phyloP scores from a whole-genome alignment of 2,329 filamentous ascomycete genomes.

The Fusarium sp. region DNA sequence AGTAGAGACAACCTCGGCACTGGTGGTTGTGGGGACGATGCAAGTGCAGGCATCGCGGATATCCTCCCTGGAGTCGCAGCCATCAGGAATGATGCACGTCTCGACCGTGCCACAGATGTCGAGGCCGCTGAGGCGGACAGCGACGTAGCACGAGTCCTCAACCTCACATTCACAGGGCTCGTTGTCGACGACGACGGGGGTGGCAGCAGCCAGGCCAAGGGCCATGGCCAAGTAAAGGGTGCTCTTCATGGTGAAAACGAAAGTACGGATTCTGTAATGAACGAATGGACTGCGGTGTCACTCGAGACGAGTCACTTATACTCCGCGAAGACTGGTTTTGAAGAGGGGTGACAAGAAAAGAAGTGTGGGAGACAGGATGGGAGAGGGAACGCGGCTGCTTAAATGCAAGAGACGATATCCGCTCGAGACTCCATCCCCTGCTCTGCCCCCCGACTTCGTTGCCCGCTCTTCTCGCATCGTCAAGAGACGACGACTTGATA shows the following conservation, averaged over 20 bases:
- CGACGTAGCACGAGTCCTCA: conserved; percentile 13
- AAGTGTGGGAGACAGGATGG: conserved; percentile 8
- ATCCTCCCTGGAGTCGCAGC: background rate
- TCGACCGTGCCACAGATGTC: background rate
- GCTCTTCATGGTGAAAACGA: conserved; percentile 50
- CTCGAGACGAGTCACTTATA: conserved; percentile 40
- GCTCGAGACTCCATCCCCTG: conserved; percentile 9
- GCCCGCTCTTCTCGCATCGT: conserved; percentile 12
- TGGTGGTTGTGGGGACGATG: conserved; percentile 2
- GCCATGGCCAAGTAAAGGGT: conserved; percentile 46
- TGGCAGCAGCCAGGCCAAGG: conserved; percentile 44
- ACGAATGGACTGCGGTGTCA: conserved; percentile 46
- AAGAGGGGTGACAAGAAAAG: conserved; percentile 37
- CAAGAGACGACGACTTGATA: conserved; percentile 23
- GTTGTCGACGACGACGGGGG: fast-evolving
- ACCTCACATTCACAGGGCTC: conserved; percentile 22
- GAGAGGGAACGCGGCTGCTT: conserved; percentile 34
- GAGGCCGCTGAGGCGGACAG: background rate
- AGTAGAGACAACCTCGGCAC: conserved; percentile 8
- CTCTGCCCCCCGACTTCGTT: conserved; percentile 6
- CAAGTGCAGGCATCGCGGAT: background rate
- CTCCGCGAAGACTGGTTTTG: conserved; percentile 30
- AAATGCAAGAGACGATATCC: conserved; percentile 33
- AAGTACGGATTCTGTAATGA: conserved; percentile 44
- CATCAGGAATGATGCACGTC: fast-evolving